phyloP scores from a whole-genome alignment of 2,329 filamentous ascomycete genomes.

The Aureobasidium sp. region DNA sequence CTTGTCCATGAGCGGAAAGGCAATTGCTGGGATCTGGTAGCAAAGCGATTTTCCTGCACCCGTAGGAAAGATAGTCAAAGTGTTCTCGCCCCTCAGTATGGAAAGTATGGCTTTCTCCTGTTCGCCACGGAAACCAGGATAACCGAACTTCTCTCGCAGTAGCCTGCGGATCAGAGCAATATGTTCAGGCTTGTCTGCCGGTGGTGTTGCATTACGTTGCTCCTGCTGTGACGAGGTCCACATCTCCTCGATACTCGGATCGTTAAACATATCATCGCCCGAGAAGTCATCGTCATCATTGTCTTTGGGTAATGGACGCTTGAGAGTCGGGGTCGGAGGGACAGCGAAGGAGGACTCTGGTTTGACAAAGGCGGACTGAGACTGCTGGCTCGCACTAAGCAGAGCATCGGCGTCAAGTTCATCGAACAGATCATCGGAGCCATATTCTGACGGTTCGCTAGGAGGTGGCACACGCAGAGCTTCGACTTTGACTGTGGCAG shows the following conservation, averaged over 20 bases:
- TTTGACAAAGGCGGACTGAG: not conserved
- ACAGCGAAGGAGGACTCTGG: not conserved
- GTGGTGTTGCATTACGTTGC: not conserved
- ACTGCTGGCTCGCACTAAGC: slow-evolving; percentile 5
- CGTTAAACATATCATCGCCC: not conserved
- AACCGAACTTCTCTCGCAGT: slow-evolving; percentile 36
- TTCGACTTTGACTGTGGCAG: not conserved
- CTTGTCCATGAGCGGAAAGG: slow-evolving; percentile 36
- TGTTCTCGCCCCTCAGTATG: slow-evolving; percentile 38
- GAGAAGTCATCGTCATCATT: not conserved
- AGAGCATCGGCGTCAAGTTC: slow-evolving; percentile 4
- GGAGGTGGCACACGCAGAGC: not conserved
- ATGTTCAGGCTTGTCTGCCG: not conserved
- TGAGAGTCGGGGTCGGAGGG: not conserved
- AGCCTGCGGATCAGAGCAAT: slow-evolving; percentile 27
- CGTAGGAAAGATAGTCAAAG: slow-evolving; percentile 39
- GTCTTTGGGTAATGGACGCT: not conserved
- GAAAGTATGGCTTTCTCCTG: slow-evolving; percentile 40
- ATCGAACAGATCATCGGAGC: slow-evolving; percentile 6
- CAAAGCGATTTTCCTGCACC: slow-evolving; percentile 39
- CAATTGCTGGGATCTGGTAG: slow-evolving; percentile 40
- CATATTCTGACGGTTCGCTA: not conserved
- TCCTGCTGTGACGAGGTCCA: slow-evolving; percentile 12
- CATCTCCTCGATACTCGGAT: slow-evolving; percentile 2
- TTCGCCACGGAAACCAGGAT: slow-evolving; percentile 38